phyloP scores from a whole-genome alignment of 2,329 filamentous ascomycete genomes.

The Colletotrichum zoysiae region DNA sequence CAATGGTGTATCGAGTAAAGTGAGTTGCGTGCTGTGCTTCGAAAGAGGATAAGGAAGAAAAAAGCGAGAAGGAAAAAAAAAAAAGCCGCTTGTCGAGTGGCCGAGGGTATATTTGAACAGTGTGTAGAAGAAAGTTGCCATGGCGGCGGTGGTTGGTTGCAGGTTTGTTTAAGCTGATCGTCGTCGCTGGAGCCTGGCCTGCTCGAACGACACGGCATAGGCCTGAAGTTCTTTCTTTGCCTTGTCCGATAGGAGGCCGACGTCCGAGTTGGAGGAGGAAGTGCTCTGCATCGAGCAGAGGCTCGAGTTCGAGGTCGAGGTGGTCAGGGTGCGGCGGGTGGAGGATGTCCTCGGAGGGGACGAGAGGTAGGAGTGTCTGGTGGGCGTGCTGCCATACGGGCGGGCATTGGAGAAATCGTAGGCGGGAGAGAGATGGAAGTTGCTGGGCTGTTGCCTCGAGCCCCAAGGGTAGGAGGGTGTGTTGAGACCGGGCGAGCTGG shows the following conservation, averaged over 20 bases:
- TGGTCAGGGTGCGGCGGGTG: constrained; percentile 60
- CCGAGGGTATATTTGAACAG: constrained; percentile 44
- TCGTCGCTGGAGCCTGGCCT: constrained; percentile 73
- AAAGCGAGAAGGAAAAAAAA: neutral
- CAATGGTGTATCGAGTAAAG: constrained; percentile 45
- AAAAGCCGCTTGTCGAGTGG: constrained; percentile 41
- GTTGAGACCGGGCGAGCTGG: constrained; percentile 68
- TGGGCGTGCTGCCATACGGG: constrained; percentile 66
- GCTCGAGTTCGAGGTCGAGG: constrained; percentile 86
- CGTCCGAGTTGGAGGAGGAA: constrained; percentile 65
- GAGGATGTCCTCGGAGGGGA: constrained; percentile 49
- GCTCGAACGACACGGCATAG: constrained; percentile 91
- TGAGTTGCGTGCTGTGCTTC: constrained; percentile 49
- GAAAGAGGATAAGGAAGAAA: constrained; percentile 16
- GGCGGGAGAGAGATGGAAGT: constrained; percentile 79
- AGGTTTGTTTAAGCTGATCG: constrained; percentile 62
- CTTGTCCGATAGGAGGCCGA: constrained; percentile 76
- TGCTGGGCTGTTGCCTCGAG: constrained; percentile 52
- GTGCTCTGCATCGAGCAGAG: constrained; percentile 82
- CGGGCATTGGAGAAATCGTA: constrained; percentile 79
- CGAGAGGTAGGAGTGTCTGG: constrained; percentile 56
- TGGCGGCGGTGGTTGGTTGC: constrained; percentile 20
- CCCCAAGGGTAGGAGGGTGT: constrained; percentile 64
- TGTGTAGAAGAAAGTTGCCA: constrained; percentile 44
- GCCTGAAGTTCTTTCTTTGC: constrained; percentile 83